A percentile compares a stretch with the other conserved stretches of the same genome.
phyloP scores from a whole-genome alignment of 2,329 filamentous ascomycete species.

The Fusarium austroafricanum region DNA sequence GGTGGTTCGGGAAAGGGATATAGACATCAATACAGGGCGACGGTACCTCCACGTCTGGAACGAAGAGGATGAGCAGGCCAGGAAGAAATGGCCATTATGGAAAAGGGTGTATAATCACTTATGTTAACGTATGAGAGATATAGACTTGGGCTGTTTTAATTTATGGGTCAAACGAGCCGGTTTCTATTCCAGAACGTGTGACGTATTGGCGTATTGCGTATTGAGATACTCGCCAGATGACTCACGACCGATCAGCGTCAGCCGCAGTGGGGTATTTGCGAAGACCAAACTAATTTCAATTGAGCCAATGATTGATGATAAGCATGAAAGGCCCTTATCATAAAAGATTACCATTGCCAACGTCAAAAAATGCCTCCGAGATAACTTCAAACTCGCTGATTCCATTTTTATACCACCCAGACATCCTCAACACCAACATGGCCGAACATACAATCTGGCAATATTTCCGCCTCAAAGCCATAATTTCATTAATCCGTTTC shows the following conservation, averaged over 20 bases:
- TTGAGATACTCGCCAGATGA: background rate
- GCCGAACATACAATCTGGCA: constrained; percentile 15
- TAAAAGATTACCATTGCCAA: background rate
- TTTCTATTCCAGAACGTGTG: background rate
- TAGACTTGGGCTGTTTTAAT: background rate
- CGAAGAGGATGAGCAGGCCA: constrained; percentile 77
- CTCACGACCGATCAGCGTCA: constrained; percentile 7
- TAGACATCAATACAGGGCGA: constrained; percentile 88
- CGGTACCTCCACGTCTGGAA: constrained; percentile 83
- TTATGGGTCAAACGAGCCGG: too few relatives aligned
- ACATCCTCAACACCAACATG: background rate
- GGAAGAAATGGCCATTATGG: constrained; percentile 76
- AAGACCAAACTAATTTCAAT: background rate
- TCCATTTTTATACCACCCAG: too few relatives aligned
- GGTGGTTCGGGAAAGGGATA: constrained; percentile 74
- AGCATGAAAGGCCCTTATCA: background rate
- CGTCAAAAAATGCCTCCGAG: background rate
- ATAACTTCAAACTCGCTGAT: background rate
- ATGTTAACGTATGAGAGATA: constrained; percentile 59
- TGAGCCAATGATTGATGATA: background rate
- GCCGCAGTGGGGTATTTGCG: background rate
- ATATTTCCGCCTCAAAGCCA: constrained; percentile 30
- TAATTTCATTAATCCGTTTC: constrained; percentile 24
- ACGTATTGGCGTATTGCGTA: background rate
- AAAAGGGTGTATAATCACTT: constrained; percentile 78